Conservation (phyloP, 495 filamentous ascomycete species). For the Sabuloglossum arenarium region DNA sequence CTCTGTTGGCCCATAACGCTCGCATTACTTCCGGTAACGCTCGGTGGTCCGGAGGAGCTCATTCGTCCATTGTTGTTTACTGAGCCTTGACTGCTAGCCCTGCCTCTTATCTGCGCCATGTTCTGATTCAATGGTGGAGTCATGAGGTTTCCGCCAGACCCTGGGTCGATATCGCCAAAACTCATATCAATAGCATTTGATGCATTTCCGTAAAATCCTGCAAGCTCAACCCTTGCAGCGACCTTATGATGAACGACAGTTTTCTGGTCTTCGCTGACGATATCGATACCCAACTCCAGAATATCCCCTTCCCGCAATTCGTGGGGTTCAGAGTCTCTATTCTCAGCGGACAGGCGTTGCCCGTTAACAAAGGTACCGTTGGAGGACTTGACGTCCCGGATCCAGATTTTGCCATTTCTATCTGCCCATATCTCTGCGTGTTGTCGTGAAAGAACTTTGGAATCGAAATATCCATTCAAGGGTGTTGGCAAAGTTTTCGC, state of each 20-base stretch:
- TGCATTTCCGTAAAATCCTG: conserved; percentile 45
- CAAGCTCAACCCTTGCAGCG: conserved; percentile 85
- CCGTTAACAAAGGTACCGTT: conserved; percentile 98
- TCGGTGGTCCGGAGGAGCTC: conserved; percentile 21
- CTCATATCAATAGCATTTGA: conserved; percentile 70
- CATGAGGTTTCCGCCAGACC: conserved; percentile 41
- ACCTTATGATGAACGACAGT: conserved; percentile 97
- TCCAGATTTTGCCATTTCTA: conserved; percentile 73
- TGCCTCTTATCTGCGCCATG: conserved; percentile 39
- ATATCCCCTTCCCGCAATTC: conserved; percentile 75
- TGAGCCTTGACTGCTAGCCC: conserved; percentile 52
- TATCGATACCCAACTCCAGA: conserved; percentile 88
- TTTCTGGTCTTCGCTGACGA: conserved; percentile 94
- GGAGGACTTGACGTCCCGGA: conserved; percentile 92
- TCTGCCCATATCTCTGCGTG: conserved; percentile 96
- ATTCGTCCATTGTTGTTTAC: conserved; percentile 31
- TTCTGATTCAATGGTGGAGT: conserved; percentile 34
- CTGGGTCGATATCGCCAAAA: conserved; percentile 67
- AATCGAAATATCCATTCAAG: conserved; percentile 88
- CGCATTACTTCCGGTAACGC: conserved; percentile 33
- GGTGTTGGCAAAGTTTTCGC: conserved; percentile 80
- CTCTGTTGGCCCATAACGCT: conserved; percentile 39
- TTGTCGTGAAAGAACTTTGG: conserved; percentile 86
- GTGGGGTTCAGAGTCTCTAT: conserved; percentile 84
- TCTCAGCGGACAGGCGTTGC: conserved; percentile 72